A percentile compares a stretch with the other conserved stretches of the same genome.
Evolutionary conservation across 2,329 filamentous ascomycete species (phyloP).

Genomic region (Coniella lustricola): DNA sequence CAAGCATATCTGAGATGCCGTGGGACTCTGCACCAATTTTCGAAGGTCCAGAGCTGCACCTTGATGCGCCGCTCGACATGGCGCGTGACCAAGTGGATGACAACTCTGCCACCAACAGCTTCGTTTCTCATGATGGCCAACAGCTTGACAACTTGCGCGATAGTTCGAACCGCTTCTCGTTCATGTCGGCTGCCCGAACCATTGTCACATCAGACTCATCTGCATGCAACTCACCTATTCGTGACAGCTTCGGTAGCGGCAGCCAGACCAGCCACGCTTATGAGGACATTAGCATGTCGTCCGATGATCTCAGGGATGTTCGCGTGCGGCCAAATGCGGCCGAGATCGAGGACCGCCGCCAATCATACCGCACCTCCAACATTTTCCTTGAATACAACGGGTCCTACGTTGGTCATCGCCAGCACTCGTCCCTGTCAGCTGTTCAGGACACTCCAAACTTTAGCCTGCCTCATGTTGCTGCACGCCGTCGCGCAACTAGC

Average conservation of each 20-base stretch:
- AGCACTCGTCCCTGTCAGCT: slow-evolving; percentile 10
- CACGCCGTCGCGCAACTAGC: slow-evolving; percentile 15
- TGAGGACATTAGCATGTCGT: slow-evolving; percentile 24
- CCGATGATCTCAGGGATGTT: slow-evolving; percentile 25
- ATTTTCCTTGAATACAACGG: slow-evolving; percentile 35
- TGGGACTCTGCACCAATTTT: slow-evolving; percentile 22
- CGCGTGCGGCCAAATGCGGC: slow-evolving; percentile 45
- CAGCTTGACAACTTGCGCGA: slow-evolving; percentile 52
- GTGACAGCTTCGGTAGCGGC: slow-evolving; percentile 41
- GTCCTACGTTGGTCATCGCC: background rate
- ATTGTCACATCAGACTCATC: slow-evolving; percentile 54
- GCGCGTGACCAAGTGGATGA: slow-evolving; percentile 42
- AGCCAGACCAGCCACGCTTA: slow-evolving; percentile 21
- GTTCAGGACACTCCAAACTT: slow-evolving; percentile 41
- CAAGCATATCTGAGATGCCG: slow-evolving; percentile 28
- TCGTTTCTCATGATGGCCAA: slow-evolving; percentile 51
- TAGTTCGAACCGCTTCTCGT: slow-evolving; percentile 50
- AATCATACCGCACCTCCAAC: slow-evolving; percentile 43
- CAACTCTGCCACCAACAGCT: slow-evolving; percentile 49
- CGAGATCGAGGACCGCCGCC: slow-evolving; percentile 43
- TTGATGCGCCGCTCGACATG: slow-evolving; percentile 23
- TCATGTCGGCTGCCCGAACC: slow-evolving; percentile 54
- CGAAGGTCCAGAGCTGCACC: slow-evolving; percentile 22
- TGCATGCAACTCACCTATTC: slow-evolving; percentile 48
- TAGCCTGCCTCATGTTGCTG: slow-evolving; percentile 40